Evolutionary conservation across 257 asterid species (phyloP).

Genomic region (Lycium ferocissimum): DNA sequence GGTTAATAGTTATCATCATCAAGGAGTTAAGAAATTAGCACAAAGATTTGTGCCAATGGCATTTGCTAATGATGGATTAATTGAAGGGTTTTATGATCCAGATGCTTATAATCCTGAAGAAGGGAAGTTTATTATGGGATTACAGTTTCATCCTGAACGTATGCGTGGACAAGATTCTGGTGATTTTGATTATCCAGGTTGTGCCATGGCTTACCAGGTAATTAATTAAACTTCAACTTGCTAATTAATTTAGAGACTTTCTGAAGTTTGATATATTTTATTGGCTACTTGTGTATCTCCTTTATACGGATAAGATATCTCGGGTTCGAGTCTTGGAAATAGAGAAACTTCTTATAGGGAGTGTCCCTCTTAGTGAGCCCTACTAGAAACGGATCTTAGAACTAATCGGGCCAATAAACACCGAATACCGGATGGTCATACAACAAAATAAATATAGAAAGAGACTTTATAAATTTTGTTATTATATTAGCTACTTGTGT

Average conservation of each 20-base stretch:
- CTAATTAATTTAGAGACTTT: neutral
- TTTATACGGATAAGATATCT: neutral
- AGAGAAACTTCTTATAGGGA: neutral
- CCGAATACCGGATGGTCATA: neutral
- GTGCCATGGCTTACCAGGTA: slow-evolving; percentile 74
- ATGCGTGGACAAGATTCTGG: slow-evolving; percentile 67
- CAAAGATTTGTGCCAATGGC: slow-evolving; percentile 93
- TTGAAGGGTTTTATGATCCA: slow-evolving; percentile 90
- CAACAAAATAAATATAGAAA: neutral
- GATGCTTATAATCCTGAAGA: slow-evolving; percentile 80
- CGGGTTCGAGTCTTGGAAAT: neutral
- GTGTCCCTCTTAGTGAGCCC: rapidly evolving
- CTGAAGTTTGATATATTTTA: neutral
- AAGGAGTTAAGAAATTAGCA: slow-evolving; percentile 83
- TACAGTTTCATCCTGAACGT: slow-evolving; percentile 93
- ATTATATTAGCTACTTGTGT: neutral
- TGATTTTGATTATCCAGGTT: slow-evolving; percentile 85
- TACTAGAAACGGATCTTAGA: rapidly evolving
- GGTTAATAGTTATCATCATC: slow-evolving; percentile 94
- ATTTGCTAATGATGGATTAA: slow-evolving; percentile 80
- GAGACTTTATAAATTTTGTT: neutral
- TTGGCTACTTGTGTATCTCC: neutral
- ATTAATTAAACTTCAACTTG: neutral
- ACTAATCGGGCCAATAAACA: neutral
- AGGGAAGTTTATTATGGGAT: slow-evolving; percentile 93